Evolutionary conservation across 2,329 filamentous ascomycete species (phyloP).

Genomic region (Macrophomina tecta): DNA sequence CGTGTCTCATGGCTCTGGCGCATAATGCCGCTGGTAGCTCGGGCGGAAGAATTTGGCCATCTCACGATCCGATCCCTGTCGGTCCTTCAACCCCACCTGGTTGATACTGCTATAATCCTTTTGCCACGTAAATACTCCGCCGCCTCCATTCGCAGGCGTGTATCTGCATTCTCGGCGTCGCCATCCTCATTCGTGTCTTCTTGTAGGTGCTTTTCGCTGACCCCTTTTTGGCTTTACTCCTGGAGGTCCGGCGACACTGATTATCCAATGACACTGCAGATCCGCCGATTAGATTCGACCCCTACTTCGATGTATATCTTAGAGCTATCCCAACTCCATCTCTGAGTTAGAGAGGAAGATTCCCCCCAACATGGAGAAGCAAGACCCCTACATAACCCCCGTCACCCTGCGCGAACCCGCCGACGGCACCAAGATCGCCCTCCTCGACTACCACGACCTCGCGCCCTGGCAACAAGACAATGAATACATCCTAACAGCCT

Average conservation of each 20-base stretch:
- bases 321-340: no score
- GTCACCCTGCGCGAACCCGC: no score
- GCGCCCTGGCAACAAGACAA: slow-evolving; percentile 64
- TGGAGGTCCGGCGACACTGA: neutral
- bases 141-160: neutral
- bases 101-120: neutral
- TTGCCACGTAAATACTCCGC: neutral
- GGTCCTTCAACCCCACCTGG: slow-evolving; percentile 4
- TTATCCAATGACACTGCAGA: neutral
- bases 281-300: neutral
- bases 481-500: slow-evolving; percentile 70
- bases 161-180: neutral
- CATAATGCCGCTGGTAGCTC: no score
- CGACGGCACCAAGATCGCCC: neutral
- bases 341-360: neutral
- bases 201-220: neutral
- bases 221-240: no score
- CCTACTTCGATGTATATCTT: no score
- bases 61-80: slow-evolving; percentile 10
- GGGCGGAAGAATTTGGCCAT: slow-evolving; percentile 8
- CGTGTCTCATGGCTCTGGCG: neutral
- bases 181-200: neutral
- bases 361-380: slow-evolving; percentile 1
- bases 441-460: slow-evolving; percentile 40
- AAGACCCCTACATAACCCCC: neutral